Percentiles rank a stretch among this genome's conserved stretches.
Evolutionary conservation across 2,329 filamentous ascomycete genomes (phyloP).

Genomic region (Colletotrichum aenigma): DNA sequence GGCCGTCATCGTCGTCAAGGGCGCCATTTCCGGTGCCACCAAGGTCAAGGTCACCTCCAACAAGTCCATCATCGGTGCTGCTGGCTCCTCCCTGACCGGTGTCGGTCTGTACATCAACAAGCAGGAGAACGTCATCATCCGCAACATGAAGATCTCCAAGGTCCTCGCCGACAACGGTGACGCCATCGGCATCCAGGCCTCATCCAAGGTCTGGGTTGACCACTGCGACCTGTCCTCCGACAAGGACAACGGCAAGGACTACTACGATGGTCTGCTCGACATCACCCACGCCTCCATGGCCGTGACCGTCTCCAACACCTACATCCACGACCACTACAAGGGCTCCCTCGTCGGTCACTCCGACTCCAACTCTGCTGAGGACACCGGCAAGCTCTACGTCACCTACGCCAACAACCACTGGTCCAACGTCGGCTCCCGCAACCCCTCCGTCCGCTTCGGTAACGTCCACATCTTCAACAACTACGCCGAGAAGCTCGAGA

Average conservation of each 20-base stretch:
- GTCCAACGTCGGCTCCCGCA: slow-evolving; percentile 67
- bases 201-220: slow-evolving; percentile 69
- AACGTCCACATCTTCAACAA: slow-evolving; percentile 64
- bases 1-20: slow-evolving; percentile 45
- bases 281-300: slow-evolving; percentile 67
- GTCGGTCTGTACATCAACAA: slow-evolving; percentile 58
- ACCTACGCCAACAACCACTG: slow-evolving; percentile 73
- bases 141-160: slow-evolving; percentile 64
- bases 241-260: slow-evolving; percentile 66
- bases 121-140: slow-evolving; percentile 63
- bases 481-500: slow-evolving; percentile 45
- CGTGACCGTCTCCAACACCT: slow-evolving; percentile 52
- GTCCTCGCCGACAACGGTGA: slow-evolving; percentile 62
- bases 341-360: slow-evolving; percentile 64
- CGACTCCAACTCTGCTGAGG: slow-evolving; percentile 60
- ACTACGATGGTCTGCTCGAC: slow-evolving; percentile 71
- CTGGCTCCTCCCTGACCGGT: slow-evolving; percentile 42
- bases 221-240: slow-evolving; percentile 70
- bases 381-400: slow-evolving; percentile 65
- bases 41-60: slow-evolving; percentile 47
- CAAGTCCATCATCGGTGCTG: slow-evolving; percentile 49
- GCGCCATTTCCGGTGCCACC: slow-evolving; percentile 41
- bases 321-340: slow-evolving; percentile 55
- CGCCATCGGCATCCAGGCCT: slow-evolving; percentile 61
- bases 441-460: slow-evolving; percentile 68